Percentiles rank a stretch among this genome's conserved stretches.
These are phyloP conservation scores for Limnanthes douglasii DNA, from an alignment of 345 rosid species.

Conservation along the genomic window DNA sequence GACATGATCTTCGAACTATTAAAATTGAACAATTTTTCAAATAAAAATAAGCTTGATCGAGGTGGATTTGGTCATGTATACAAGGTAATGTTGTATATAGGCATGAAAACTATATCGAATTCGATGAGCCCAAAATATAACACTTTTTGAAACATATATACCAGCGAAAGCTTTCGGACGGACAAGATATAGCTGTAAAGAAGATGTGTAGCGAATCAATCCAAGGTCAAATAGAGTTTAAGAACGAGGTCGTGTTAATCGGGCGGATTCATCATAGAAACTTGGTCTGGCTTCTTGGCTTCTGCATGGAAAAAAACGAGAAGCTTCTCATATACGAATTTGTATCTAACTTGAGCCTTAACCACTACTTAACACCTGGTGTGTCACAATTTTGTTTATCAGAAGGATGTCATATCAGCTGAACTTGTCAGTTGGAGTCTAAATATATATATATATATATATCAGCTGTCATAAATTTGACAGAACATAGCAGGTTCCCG, in stretches of 20 bases:
- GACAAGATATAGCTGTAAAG: not conserved
- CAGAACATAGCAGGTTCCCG: too few species aligned
- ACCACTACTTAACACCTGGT: not conserved
- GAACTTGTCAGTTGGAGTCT: too few species aligned
- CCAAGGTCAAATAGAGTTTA: not conserved
- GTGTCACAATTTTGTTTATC: too few species aligned
- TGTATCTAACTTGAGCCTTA: not conserved
- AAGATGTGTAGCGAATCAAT: not conserved
- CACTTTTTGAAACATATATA: not conserved
- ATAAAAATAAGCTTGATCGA: constrained; percentile 16
- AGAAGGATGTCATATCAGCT: too few species aligned
- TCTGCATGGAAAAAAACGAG: not conserved
- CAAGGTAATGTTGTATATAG: too few species aligned
- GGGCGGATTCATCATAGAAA: not conserved
- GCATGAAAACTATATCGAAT: too few species aligned
- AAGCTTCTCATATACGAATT: not conserved
- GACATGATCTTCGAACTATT: constrained; percentile 8
- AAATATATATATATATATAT: constrained; percentile 1
- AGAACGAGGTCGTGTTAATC: not conserved
- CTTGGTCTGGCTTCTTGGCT: not conserved
- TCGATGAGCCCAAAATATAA: too few species aligned
- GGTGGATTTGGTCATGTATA: constrained; percentile 19
- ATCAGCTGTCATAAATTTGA: too few species aligned
- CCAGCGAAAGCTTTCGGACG: not conserved
- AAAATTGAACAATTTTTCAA: constrained; percentile 8